Evolutionary conservation across 1,139 yeast genomes (phyloP).

Genomic region (Pichia sp.): DNA sequence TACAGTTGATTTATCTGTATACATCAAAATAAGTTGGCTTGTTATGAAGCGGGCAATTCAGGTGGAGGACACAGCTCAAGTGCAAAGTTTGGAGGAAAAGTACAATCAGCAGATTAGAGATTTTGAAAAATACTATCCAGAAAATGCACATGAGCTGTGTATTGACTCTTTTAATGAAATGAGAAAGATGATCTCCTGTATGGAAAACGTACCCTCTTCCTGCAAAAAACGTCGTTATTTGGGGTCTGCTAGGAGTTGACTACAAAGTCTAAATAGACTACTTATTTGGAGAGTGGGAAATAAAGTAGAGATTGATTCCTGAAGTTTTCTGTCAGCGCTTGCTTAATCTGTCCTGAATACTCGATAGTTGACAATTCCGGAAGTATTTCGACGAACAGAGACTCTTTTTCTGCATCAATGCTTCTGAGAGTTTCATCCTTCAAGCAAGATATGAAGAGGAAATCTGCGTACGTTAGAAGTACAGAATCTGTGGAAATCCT

Average conservation of each 20-base stretch:
- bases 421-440: background rate
- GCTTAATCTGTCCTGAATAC: slow-evolving; percentile 9
- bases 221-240: too few species aligned
- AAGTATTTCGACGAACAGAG: slow-evolving; percentile 6
- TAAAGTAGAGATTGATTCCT: slow-evolving; percentile 19
- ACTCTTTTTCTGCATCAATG: background rate
- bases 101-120: slow-evolving; percentile 5
- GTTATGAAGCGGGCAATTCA: too few species aligned
- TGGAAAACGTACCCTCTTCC: too few species aligned
- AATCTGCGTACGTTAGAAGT: slow-evolving; percentile 20
- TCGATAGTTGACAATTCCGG: slow-evolving; percentile 10
- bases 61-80: too few species aligned
- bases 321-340: slow-evolving; percentile 17
- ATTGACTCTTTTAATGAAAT: too few species aligned
- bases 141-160: slow-evolving; percentile 9
- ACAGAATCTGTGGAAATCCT: slow-evolving; percentile 1
- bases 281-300: slow-evolving; percentile 16
- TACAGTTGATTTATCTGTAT: too few species aligned
- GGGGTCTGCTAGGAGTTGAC: too few species aligned
- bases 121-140: slow-evolving; percentile 7
- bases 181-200: too few species aligned
- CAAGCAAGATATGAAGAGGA: slow-evolving; percentile 16
- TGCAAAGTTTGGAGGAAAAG: too few species aligned
- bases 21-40: too few species aligned
- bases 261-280: too few species aligned